phyloP scores from a whole-genome alignment of 2,329 filamentous ascomycete genomes.

The Mycogone perniciosa region DNA sequence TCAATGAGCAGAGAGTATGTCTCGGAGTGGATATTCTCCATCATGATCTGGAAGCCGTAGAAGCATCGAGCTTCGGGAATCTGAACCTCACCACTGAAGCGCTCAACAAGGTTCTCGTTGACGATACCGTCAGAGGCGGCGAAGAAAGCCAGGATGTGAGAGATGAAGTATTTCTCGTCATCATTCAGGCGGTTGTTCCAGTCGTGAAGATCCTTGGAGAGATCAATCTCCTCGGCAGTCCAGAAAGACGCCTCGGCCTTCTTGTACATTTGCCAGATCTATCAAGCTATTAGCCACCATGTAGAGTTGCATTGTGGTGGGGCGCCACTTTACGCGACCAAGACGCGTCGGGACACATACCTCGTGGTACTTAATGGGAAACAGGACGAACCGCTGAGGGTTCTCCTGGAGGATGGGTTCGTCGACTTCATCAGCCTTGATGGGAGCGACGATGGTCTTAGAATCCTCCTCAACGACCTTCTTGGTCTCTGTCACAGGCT shows the following conservation, averaged over 20 bases:
- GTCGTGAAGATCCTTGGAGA: slow-evolving; percentile 97
- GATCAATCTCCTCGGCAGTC: slow-evolving; percentile 98
- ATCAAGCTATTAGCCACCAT: slow-evolving; percentile 31
- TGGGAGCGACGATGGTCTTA: slow-evolving; percentile 37
- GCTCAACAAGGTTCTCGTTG: slow-evolving; percentile 98
- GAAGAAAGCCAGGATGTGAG: slow-evolving; percentile 98
- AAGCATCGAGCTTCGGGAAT: slow-evolving; percentile 98
- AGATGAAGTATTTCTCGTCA: slow-evolving; percentile 97
- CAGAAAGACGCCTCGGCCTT: slow-evolving; percentile 99
- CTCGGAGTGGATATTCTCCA: slow-evolving; percentile 99
- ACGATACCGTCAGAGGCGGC: slow-evolving; percentile 98
- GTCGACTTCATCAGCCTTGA: slow-evolving; percentile 65
- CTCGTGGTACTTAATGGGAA: slow-evolving; percentile 99
- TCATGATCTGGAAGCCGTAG: slow-evolving; percentile 99
- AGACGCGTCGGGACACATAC: slow-evolving; percentile 54
- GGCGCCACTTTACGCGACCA: slow-evolving; percentile 62
- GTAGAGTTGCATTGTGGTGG: slow-evolving; percentile 19
- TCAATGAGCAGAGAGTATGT: slow-evolving; percentile 99
- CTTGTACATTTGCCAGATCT: slow-evolving; percentile 99
- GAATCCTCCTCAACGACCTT: slow-evolving; percentile 24
- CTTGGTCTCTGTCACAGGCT: slow-evolving; percentile 45
- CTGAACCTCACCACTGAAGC: slow-evolving; percentile 95
- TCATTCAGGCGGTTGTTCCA: slow-evolving; percentile 98
- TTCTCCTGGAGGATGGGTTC: slow-evolving; percentile 96
- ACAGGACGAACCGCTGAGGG: slow-evolving; percentile 90